Evolutionary conservation across 805 yeast genomes (phyloP).

Genomic region (Candida silvicultrix): DNA sequence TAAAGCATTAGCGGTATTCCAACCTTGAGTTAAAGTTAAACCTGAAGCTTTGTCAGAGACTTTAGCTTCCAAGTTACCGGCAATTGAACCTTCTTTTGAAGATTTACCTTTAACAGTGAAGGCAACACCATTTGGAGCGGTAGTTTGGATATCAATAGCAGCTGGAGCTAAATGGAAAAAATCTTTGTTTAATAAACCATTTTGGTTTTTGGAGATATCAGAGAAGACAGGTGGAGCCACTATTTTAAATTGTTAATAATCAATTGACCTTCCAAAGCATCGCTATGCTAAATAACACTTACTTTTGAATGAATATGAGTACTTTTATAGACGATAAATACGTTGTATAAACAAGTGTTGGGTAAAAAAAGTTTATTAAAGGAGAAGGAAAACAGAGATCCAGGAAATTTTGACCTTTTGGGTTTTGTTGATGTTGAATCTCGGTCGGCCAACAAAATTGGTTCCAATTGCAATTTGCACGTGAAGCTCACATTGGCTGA

Average conservation of each 20-base stretch:
- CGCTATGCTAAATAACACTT: too few relatives aligned
- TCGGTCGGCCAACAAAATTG: neutral
- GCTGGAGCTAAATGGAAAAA: constrained; percentile 90
- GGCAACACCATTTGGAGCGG: constrained; percentile 93
- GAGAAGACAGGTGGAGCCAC: constrained; percentile 87
- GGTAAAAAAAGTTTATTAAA: too few relatives aligned
- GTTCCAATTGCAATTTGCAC: neutral
- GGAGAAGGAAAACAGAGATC: neutral
- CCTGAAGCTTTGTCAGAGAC: constrained; percentile 91
- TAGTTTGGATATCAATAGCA: constrained; percentile 81
- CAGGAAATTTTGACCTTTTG: neutral
- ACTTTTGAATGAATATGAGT: neutral
- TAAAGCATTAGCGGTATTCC: constrained; percentile 91
- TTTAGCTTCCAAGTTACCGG: constrained; percentile 88
- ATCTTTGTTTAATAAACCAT: constrained; percentile 84
- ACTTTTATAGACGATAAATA: neutral
- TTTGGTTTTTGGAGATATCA: constrained; percentile 88
- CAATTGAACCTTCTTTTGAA: constrained; percentile 71
- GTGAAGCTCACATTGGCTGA: neutral
- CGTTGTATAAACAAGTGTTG: neutral
- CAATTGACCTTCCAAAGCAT: neutral
- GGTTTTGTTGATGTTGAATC: neutral
- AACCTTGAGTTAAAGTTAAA: constrained; percentile 91
- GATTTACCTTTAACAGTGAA: constrained; percentile 92
- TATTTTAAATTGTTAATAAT: constrained; percentile 9